Evolutionary conservation across 164 flowering plant genomes (phyloP).

Genomic region (Liquidambar formosana): DNA sequence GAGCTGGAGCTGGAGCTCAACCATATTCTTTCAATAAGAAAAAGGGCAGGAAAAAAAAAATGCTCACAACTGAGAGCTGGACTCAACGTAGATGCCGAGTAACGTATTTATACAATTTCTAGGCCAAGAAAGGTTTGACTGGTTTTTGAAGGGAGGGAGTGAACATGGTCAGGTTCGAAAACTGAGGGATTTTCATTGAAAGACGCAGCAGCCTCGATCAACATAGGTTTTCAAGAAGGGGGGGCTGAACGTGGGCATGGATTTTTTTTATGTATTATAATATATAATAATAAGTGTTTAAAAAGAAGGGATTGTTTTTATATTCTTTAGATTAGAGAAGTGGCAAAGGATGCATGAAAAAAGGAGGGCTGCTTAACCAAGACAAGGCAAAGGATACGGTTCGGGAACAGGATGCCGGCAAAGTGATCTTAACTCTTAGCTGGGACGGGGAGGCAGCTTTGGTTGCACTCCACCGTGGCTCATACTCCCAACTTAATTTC

Average conservation of each 20-base stretch:
- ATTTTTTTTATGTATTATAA: background rate
- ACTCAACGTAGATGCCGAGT: background rate
- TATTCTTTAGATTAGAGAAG: slow-evolving; percentile 22
- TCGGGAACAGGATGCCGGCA: slow-evolving; percentile 8
- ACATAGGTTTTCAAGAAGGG: slow-evolving; percentile 15
- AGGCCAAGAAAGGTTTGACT: slow-evolving; percentile 15
- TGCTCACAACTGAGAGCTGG: slow-evolving; percentile 13
- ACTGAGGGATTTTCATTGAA: slow-evolving; percentile 38
- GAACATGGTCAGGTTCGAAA: slow-evolving; percentile 47
- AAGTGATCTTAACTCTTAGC: background rate
- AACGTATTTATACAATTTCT: slow-evolving; percentile 16
- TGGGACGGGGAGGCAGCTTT: background rate
- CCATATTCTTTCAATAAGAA: too few species aligned
- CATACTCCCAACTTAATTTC: too few species aligned
- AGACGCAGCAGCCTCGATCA: background rate
- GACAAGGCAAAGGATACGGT: slow-evolving; percentile 23
- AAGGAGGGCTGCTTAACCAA: slow-evolving; percentile 25
- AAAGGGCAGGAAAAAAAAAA: background rate
- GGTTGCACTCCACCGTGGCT: too few species aligned
- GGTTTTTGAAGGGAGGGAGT: slow-evolving; percentile 25
- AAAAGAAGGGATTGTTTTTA: background rate
- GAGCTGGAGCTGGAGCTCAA: too few species aligned
- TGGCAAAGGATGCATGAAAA: slow-evolving; percentile 29
- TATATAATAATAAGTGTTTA: background rate
- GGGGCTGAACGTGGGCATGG: slow-evolving; percentile 33